Conservation (phyloP, 192 early-diverging fungal genomes). For the Helicostylum pulchrum region DNA sequence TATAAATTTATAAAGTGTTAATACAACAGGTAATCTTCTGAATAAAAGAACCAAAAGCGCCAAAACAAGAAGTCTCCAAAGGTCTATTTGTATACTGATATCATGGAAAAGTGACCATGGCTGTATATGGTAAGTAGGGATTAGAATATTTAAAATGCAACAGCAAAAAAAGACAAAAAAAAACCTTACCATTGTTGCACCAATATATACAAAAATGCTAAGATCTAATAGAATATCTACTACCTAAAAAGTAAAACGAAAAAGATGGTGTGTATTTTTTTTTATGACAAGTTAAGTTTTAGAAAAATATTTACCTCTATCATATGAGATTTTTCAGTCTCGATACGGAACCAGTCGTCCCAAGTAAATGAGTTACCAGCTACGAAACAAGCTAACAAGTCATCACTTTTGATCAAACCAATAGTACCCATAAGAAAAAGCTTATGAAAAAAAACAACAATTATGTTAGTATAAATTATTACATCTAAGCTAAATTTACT, state of each 20-base stretch:
- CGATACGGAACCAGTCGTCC: conserved; percentile 90
- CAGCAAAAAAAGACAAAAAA: too few species aligned
- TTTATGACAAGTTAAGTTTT: neutral
- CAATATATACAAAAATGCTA: conserved; percentile 85
- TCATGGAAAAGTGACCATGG: neutral
- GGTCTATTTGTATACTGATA: conserved; percentile 53
- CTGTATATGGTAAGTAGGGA: neutral
- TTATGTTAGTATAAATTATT: neutral
- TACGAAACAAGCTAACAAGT: conserved; percentile 75
- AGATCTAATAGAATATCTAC: conserved; percentile 81
- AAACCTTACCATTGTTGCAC: conserved; percentile 50
- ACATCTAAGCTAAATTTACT: conserved; percentile 1
- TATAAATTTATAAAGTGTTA: conserved; percentile 58
- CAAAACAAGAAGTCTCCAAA: conserved; percentile 63
- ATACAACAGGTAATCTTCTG: conserved; percentile 65
- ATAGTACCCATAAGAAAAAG: conserved; percentile 65
- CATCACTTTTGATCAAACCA: conserved; percentile 69
- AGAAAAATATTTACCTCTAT: conserved; percentile 57
- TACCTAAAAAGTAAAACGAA: neutral
- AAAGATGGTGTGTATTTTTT: too few species aligned
- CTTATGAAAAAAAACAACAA: conserved; percentile 14
- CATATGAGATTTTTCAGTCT: conserved; percentile 69
- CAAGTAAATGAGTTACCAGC: conserved; percentile 79
- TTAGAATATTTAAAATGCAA: neutral
- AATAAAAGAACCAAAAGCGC: conserved; percentile 63